Base-by-base conservation (phyloP, 495 filamentous ascomycete species). In the Penicillium longicatenatum region DNA sequence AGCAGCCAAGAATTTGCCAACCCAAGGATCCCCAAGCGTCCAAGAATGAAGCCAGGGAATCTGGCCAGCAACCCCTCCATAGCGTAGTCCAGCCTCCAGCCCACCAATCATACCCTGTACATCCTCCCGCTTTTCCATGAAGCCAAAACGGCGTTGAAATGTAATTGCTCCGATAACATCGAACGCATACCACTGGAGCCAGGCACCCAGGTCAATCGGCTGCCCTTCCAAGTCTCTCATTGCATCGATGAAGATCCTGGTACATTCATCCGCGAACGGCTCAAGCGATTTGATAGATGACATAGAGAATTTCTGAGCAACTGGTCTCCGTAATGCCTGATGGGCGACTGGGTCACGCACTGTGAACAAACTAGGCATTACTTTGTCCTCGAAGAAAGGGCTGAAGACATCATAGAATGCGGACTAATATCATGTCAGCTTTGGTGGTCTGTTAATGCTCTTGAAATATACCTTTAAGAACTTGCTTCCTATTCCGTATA, bases 401-500 rank as follows among this genome's bases (percentile, higher is more conserved):
- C 84, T 79, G 58, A 86, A 82, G 26, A 87, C 82, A 37, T 83
- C 75, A 63, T 89, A 88, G 64, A 88, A 86, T 35, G 83, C 80
- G 48, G 84, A 86, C 85, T 87, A 57, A n/a, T 12, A 19, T 3
- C 6, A 12, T 17, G 20, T 48, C 17, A 29, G 45, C 1, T 46
- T 21, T 14, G 4, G 11, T 49, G 8, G 12, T 14, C 5, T 16
- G 46, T 29, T 22, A 29, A 4, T 35, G 2, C n/a, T 4, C 10
- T 51, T 39, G 39, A 16, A 20, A 35, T 71, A 35, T 61, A 88
- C 84, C 75, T 91, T 92, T 45, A 74, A 70, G 65, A 89, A 89
- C 35, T 85, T 85, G 70, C 89, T 90, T 59, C 88, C 87, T 39
- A 89, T 75, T 2, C 87, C 85, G 63, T 91, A 92, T 24, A 92